phyloP scores from a whole-genome alignment of 768 basidiomycete genomes.

The Naganishia kalamii region DNA sequence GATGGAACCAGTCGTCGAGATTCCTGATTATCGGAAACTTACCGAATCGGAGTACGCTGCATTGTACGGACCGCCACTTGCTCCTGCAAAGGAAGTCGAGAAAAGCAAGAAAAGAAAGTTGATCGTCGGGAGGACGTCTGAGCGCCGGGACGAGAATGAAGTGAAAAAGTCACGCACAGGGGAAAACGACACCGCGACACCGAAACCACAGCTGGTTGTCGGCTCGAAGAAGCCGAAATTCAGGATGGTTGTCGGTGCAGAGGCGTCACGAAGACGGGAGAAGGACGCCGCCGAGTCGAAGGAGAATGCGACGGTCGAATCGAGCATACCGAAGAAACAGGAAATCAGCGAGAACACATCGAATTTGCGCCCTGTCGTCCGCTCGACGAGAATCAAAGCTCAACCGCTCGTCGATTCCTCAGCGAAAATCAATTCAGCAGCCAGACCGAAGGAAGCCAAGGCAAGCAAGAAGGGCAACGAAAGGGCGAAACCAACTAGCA shows the following conservation, averaged over 20 bases:
- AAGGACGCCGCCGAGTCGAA: no score
- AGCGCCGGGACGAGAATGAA: neutral
- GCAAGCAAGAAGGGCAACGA: no score
- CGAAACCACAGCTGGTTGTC: no score
- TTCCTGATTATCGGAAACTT: neutral
- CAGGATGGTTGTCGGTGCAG: no score
- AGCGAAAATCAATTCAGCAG: neutral
- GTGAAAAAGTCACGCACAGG: no score
- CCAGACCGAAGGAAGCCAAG: neutral
- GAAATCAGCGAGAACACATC: no score
- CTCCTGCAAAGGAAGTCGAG: neutral
- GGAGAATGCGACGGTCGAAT: no score
- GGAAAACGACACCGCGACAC: no score
- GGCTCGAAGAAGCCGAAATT: no score
- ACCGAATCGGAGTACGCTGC: neutral
- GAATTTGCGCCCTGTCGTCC: no score
- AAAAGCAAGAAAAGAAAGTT: neutral
- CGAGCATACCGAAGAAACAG: no score
- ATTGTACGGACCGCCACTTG: neutral
- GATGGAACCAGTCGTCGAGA: neutral
- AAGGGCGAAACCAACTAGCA: neutral
- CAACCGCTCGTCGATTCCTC: neutral
- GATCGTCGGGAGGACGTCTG: neutral
- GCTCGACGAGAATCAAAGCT: neutral
- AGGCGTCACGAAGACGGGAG: no score